These are phyloP conservation scores for Pythium rishiriense DNA, from an alignment of 352 stramenopile species.

Conservation along the genomic window DNA sequence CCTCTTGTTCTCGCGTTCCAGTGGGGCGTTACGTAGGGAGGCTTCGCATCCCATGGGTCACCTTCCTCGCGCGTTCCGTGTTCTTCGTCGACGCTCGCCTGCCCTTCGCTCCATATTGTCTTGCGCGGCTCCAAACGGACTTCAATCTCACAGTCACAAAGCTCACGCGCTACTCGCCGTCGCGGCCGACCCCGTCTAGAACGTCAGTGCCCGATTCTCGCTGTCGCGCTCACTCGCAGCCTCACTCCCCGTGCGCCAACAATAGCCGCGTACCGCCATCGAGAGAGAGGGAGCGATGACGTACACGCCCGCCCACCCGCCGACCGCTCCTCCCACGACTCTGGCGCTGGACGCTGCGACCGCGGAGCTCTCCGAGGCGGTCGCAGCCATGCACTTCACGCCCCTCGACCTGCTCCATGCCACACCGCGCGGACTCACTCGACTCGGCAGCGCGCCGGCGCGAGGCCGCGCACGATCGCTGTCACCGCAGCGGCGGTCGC, in stretches of 20 bases:
- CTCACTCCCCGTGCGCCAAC: neutral
- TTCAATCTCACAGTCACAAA: constrained; percentile 4
- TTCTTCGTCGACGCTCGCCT: neutral
- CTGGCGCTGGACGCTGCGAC: neutral
- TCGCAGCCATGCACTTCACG: constrained; percentile 3
- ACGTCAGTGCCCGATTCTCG: constrained; percentile 3
- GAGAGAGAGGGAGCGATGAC: neutral
- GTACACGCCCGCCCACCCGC: neutral
- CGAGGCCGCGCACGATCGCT: constrained; percentile 25
- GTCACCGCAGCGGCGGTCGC: constrained; percentile 29
- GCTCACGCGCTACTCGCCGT: constrained; percentile 1
- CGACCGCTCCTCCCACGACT: neutral
- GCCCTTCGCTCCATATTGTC: neutral
- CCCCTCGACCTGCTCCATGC: too few relatives aligned
- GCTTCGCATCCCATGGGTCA: too few relatives aligned
- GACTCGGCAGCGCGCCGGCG: neutral
- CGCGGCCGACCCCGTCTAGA: neutral
- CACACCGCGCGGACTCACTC: neutral
- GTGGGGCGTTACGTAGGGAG: too few relatives aligned
- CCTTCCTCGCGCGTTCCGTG: neutral
- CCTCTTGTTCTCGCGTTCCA: too few relatives aligned
- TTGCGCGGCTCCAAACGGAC: too few relatives aligned
- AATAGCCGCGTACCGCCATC: neutral
- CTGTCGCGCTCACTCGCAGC: neutral
- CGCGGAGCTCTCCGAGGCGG: neutral